Conservation (phyloP, 1,284 basidiomycete genomes). For the Apiotrichum gamsii region DNA sequence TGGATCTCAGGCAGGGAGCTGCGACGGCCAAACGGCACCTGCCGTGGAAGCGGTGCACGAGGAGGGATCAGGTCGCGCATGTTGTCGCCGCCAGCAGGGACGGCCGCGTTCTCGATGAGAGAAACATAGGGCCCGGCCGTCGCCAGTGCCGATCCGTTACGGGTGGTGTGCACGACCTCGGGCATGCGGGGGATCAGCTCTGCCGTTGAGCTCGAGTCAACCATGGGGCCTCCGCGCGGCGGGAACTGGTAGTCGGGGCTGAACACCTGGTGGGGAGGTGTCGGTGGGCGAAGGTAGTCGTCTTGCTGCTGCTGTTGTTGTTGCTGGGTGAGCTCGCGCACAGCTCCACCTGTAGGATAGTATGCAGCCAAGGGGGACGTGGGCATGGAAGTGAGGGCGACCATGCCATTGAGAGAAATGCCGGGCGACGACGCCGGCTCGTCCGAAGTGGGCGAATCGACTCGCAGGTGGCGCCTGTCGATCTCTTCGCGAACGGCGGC, state of each 20-base stretch:
- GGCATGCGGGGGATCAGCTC: constrained; percentile 5
- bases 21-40: constrained; percentile 13
- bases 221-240: constrained; percentile 11
- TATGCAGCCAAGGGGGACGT: constrained; percentile 21
- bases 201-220: constrained; percentile 6
- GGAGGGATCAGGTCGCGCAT: neutral
- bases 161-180: neutral
- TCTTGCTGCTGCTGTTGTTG: too few relatives aligned
- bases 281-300: neutral
- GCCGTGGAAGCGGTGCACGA: neutral
- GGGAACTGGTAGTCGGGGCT: constrained; percentile 32
- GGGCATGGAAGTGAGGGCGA: constrained; percentile 1
- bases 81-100: too few relatives aligned
- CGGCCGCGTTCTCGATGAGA: too few relatives aligned
- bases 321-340: neutral
- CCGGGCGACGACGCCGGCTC: neutral
- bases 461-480: constrained; percentile 16
- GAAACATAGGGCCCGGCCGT: too few relatives aligned
- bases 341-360: constrained; percentile 11
- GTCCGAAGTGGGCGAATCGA: constrained; percentile 1
- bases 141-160: too few relatives aligned
- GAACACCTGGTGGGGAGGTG: constrained; percentile 19
- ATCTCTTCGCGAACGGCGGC: constrained; percentile 32
- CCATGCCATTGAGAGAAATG: neutral
- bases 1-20: constrained; percentile 26